phyloP scores from a whole-genome alignment of 2,329 filamentous ascomycete genomes.

The Raffaelea ambrosiae region DNA sequence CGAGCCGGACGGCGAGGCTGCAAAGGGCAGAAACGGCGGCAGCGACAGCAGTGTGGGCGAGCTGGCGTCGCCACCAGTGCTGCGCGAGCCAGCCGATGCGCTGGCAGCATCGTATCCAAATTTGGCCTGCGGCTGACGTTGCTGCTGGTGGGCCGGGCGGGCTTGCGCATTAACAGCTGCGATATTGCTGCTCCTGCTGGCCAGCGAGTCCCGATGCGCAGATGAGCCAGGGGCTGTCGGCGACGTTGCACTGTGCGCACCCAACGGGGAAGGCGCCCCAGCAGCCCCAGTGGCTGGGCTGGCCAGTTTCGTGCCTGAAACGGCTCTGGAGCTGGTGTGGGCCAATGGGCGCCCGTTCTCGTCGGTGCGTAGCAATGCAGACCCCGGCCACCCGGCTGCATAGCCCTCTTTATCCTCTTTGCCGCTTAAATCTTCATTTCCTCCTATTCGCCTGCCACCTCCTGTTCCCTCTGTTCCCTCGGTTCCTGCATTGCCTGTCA shows the following conservation, averaged over 20 bases:
- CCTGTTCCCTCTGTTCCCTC: conserved; percentile 3
- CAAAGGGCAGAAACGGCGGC: neutral
- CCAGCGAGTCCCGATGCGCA: too few species aligned
- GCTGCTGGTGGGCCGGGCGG: conserved; percentile 4
- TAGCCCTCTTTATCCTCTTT: conserved; percentile 18
- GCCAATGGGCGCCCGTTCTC: conserved; percentile 27
- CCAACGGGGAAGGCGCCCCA: neutral
- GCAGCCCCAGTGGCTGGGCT: conserved; percentile 11
- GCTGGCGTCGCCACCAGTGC: too few species aligned
- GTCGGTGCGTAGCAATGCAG: conserved; percentile 25
- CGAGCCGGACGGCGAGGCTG: neutral
- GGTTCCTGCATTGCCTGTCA: neutral
- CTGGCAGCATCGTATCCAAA: neutral
- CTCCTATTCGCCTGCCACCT: neutral
- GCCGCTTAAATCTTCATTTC: conserved; percentile 11
- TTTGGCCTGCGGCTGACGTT: conserved; percentile 7
- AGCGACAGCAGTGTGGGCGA: too few species aligned
- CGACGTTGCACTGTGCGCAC: neutral
- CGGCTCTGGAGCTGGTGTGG: conserved; percentile 25
- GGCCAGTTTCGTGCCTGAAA: conserved; percentile 37
- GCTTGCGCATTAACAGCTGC: conserved; percentile 27
- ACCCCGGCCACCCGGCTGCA: conserved; percentile 18
- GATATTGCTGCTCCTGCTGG: conserved; percentile 22
- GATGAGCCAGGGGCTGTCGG: conserved; percentile 1
- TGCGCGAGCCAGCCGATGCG: neutral